A percentile compares a stretch with the other conserved stretches of the same genome.
phyloP scores from a whole-genome alignment of 1,284 basidiomycete species.

The Trametes sp. region DNA sequence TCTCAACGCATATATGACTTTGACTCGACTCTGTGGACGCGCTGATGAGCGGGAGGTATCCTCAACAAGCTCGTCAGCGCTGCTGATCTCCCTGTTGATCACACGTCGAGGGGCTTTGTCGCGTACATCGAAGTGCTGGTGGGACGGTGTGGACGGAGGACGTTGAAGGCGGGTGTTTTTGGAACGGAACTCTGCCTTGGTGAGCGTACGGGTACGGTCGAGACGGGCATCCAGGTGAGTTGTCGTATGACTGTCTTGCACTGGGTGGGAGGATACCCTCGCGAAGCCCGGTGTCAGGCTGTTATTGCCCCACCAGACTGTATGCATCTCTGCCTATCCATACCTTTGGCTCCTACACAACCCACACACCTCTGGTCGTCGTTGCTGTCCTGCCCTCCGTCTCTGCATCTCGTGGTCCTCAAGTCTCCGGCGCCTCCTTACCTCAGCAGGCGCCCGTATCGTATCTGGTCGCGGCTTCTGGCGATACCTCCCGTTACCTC shows the following conservation, averaged over 20 bases:
- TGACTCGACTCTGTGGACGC: background rate
- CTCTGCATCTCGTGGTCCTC: background rate
- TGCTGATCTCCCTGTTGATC: background rate
- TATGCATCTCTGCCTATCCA: background rate
- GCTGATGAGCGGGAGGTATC: slow-evolving; percentile 38
- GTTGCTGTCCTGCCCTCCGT: background rate
- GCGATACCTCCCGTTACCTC: background rate
- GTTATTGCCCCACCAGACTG: background rate
- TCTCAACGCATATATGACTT: too few relatives aligned
- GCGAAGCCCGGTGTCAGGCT: slow-evolving; percentile 17
- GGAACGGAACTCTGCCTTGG: background rate
- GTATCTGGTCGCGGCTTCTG: background rate
- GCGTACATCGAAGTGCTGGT: background rate
- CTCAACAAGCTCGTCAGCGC: slow-evolving; percentile 40
- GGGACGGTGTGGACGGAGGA: background rate
- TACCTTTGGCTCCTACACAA: background rate
- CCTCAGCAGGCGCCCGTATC: background rate
- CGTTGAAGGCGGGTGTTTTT: background rate
- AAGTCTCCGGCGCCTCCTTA: background rate
- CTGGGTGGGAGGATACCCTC: slow-evolving; percentile 33
- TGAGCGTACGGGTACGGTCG: background rate
- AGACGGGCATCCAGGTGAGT: slow-evolving; percentile 15
- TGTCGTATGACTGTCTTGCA: slow-evolving; percentile 5
- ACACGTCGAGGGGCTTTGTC: background rate
- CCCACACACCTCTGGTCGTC: background rate